Conservation (phyloP, 23 red algal genomes). For the Gracilaria domingensis region DNA sequence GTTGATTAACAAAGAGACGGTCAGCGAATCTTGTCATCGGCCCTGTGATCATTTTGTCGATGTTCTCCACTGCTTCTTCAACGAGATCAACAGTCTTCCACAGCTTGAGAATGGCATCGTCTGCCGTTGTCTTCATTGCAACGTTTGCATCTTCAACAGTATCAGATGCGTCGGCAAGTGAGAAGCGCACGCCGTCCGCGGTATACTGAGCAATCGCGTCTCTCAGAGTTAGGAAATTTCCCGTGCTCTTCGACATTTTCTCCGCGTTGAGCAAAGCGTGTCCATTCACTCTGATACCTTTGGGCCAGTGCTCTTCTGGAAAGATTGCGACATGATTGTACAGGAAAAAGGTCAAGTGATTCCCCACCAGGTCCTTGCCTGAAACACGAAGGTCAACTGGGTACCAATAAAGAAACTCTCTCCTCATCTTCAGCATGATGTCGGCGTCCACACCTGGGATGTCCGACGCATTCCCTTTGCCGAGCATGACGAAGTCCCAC, state of each 20-base stretch:
- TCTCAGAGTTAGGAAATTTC: constrained; percentile 97
- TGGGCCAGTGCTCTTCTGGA: constrained; percentile 90
- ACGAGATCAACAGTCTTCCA: constrained; percentile 87
- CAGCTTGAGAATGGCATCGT: constrained; percentile 96
- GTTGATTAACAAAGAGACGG: constrained; percentile 83
- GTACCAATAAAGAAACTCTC: constrained; percentile 96
- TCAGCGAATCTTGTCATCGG: constrained; percentile 82
- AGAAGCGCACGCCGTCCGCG: constrained; percentile 95
- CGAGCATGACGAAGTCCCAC: constrained; percentile 98
- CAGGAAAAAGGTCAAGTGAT: constrained; percentile 98
- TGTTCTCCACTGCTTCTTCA: constrained; percentile 78
- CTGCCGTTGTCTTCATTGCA: constrained; percentile 86
- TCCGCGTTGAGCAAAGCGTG: constrained; percentile 96
- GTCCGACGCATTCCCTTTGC: constrained; percentile 45
- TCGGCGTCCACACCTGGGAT: constrained; percentile 17
- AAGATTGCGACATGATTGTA: constrained; percentile 99
- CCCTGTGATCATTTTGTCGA: constrained; percentile 68
- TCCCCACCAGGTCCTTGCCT: constrained; percentile 96
- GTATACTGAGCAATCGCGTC: constrained; percentile 90
- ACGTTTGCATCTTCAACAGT: constrained; percentile 98
- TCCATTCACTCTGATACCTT: constrained; percentile 91
- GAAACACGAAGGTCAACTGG: constrained; percentile 97
- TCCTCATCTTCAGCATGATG: constrained; percentile 66
- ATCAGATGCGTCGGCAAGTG: constrained; percentile 97
- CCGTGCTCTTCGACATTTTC: constrained; percentile 99